Evolutionary conservation across 2,329 filamentous ascomycete species (phyloP), one percentile per base, ranked within the genome.

Genomic region (Clarireedia homoeocarpa): DNA sequence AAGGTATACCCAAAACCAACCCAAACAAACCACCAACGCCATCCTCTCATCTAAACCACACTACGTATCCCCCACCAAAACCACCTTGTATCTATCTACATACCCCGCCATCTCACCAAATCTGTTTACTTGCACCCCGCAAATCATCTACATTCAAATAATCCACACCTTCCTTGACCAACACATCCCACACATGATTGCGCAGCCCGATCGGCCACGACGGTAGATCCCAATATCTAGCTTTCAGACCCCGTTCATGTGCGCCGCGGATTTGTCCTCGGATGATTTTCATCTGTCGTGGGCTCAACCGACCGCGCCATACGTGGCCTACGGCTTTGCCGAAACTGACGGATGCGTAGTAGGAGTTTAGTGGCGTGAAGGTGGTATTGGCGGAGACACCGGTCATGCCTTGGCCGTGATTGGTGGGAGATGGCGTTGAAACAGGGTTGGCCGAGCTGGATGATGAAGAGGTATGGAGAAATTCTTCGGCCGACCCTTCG

Each of bases 271-370:
- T 67, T 47, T 82, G 78, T 12, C 63, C 61, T 40, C 73, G 68
- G 40, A 83, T 65, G 44, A 69, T 72, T 23, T 60, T 62, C 27
- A 78, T 62, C 62, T 83, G 79, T 10, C 54, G 57, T 2, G 65
- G 58, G 30, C 72, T 76, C 1, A 87, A 66, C 2, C 70, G 71
- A 4, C 75, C 76, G 65, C 67, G 74, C 73, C 68, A 76, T 47
- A 76, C 62, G 14, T 63, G 60, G 2, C 83, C 85, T 14, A 89
- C 73, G 1, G 76, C 67, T 3, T 69, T 65, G 17, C 69, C 70
- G 65, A 88, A 84, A 15, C 79, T 77, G 3, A 77, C 75, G 48
- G 80, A 84, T 17, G 85, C 82, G 68, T 88, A 89, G 70, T 82
- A 84, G 3, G 82, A 85, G 67, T 86, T 89, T 17, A 71, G 70